Evolutionary conservation across 148 eudicot species (phyloP), one percentile per base, ranked within the genome.

Genomic region (Suaeda aralocaspica): DNA sequence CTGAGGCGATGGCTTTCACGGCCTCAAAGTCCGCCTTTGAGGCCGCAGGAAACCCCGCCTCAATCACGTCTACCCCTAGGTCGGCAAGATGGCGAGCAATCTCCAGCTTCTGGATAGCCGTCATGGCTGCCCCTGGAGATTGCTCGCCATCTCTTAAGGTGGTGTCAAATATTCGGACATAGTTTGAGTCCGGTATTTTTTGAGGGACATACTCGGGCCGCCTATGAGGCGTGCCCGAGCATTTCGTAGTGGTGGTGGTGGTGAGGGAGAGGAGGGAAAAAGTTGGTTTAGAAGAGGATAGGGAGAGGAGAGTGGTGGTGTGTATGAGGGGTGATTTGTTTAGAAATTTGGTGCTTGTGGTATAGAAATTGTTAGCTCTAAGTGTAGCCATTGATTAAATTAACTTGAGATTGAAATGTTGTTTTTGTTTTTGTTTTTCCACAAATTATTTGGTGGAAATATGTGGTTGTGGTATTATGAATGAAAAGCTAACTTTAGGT

Each of bases 61-160:
- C 99, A 44, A 91, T 95, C 0, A 91, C 75, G 66, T 95, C 99
- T 0, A 91, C 99, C 0, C 99, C 93, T 10, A 95, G 86, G 33
- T 80, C 84, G 12, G 97, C 81, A 3, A 91, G 80, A 59, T 83
- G 88, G 4, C 90, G 82, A 4, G 97, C 96, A 24, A 95, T 86
- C 71, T 89, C 88, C 13, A 95, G 89, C 79, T 95, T 95, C 69
- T 91, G 88, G 29, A 82, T 81, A 9, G 94, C 84, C 22, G 91
- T 91, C 96, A 91, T 89, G 30, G 97, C 77, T 55, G 99, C 99
- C 1, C 99, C 99, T 0, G 97, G 97, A 19, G 99, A 91, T 70
- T 95, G 99, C 71, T 95, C 99, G 49, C 97, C 97, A 49, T 89
- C 99, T 0, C 96, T 87, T 30, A 91, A 85, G n/a, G 96, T 91